Conservation (phyloP, 2,329 filamentous ascomycete genomes). For the Plenodomus tracheiphilus region DNA sequence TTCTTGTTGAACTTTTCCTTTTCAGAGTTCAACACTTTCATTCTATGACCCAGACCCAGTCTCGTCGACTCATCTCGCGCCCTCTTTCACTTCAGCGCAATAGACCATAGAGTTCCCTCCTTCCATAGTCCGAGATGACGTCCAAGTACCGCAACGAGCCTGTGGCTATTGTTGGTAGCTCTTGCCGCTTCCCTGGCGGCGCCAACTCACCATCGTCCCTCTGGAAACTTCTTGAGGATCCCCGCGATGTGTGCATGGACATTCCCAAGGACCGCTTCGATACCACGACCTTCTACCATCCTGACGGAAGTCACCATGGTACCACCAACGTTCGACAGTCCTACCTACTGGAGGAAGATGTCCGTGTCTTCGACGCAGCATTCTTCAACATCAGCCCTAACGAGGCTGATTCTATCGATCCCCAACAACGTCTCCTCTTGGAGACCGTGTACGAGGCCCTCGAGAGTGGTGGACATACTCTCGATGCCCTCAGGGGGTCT, state of each 20-base stretch:
- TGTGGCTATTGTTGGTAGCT: slow-evolving; percentile 44
- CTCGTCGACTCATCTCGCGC: too few relatives aligned
- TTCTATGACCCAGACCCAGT: too few relatives aligned
- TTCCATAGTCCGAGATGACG: too few relatives aligned
- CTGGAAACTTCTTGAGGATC: slow-evolving; percentile 37
- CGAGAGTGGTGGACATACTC: slow-evolving; percentile 41
- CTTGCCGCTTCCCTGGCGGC: slow-evolving; percentile 43
- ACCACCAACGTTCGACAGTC: slow-evolving; percentile 34
- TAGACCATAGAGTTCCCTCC: too few relatives aligned
- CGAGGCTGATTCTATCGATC: slow-evolving; percentile 36
- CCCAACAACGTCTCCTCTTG: slow-evolving; percentile 38
- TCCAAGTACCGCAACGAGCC: too few relatives aligned
- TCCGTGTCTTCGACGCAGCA: slow-evolving; percentile 32
- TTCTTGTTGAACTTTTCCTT: too few relatives aligned
- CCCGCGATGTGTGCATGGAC: slow-evolving; percentile 29
- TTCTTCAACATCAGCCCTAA: slow-evolving; percentile 35
- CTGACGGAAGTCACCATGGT: slow-evolving; percentile 25
- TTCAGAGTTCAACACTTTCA: too few relatives aligned
- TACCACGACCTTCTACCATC: slow-evolving; percentile 29
- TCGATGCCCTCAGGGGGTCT: slow-evolving; percentile 32
- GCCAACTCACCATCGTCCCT: slow-evolving; percentile 35
- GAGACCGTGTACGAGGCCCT: slow-evolving; percentile 47
- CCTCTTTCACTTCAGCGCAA: too few relatives aligned
- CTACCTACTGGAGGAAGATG: slow-evolving; percentile 22
- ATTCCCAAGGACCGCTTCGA: slow-evolving; percentile 37